Conservation (phyloP, 306 rosid genomes). For the Ceratonia siliqua region DNA sequence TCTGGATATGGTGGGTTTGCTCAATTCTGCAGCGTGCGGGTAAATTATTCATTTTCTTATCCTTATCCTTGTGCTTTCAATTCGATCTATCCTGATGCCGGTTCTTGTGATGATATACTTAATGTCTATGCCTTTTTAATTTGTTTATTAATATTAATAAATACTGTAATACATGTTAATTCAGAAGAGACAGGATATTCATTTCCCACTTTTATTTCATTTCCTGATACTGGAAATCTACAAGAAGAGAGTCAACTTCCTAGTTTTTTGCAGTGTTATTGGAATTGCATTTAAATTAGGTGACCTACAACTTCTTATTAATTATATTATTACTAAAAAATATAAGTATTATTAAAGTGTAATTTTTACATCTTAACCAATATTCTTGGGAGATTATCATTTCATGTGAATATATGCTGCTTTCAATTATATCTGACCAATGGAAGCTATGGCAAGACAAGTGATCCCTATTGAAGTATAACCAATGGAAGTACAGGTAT, state of each 20-base stretch:
- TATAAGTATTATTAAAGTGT: neutral
- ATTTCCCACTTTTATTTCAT: neutral
- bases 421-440: too few relatives aligned
- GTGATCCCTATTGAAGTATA: too few relatives aligned
- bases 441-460: too few relatives aligned
- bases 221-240: neutral
- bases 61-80: too few relatives aligned
- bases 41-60: too few relatives aligned
- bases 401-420: neutral
- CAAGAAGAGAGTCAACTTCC: neutral
- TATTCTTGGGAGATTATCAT: neutral
- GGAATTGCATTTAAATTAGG: too few relatives aligned
- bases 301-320: neutral
- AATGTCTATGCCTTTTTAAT: neutral
- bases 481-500: neutral
- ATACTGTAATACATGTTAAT: neutral
- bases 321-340: neutral
- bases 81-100: too few relatives aligned
- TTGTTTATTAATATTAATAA: neutral
- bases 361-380: neutral
- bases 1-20: too few relatives aligned
- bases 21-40: too few relatives aligned
- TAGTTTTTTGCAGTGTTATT: neutral
- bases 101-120: too few relatives aligned
- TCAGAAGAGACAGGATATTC: neutral